Percentiles rank a stretch among this genome's conserved stretches.
These are phyloP conservation scores for Paecilomyces sp. DNA, from an alignment of 2,329 filamentous ascomycete genomes.

Conservation along the genomic window DNA sequence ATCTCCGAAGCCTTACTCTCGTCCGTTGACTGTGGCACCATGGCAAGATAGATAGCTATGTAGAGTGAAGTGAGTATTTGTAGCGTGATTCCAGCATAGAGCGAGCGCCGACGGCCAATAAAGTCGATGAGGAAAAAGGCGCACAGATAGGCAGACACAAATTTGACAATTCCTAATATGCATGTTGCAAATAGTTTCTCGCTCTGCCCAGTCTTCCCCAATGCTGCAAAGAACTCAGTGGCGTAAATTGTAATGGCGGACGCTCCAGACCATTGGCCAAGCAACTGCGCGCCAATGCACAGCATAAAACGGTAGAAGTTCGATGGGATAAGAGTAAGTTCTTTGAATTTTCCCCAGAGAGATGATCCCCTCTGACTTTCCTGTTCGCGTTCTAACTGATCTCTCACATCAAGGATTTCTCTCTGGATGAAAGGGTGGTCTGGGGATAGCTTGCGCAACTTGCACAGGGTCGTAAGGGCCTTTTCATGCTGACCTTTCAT, in stretches of 20 bases:
- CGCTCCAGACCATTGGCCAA: conserved; percentile 69
- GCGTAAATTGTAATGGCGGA: conserved; percentile 72
- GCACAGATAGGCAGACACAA: conserved; percentile 59
- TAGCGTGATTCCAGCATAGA: conserved; percentile 54
- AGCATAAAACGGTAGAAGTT: conserved; percentile 69
- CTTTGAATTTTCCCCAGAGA: conserved; percentile 59
- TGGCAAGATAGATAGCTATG: conserved; percentile 53
- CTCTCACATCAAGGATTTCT: conserved; percentile 59
- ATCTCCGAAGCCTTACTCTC: conserved; percentile 22
- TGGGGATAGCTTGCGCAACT: conserved; percentile 51
- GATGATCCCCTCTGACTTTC: conserved; percentile 60
- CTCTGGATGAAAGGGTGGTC: conserved; percentile 55
- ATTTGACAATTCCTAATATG: conserved; percentile 70
- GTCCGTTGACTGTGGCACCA: not conserved
- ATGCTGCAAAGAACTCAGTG: conserved; percentile 62
- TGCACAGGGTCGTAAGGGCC: conserved; percentile 38
- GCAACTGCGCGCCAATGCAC: conserved; percentile 59
- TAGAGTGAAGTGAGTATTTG: conserved; percentile 58
- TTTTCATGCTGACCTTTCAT: conserved; percentile 54
- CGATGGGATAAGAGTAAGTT: conserved; percentile 58
- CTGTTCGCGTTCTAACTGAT: conserved; percentile 57
- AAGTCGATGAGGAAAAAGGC: conserved; percentile 74
- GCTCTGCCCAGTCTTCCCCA: conserved; percentile 61
- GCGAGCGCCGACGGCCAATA: conserved; percentile 64
- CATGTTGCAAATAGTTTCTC: conserved; percentile 67